Percentiles rank a stretch among this genome's conserved stretches.
These are phyloP conservation scores for Cryphonectria parasitica DNA, from an alignment of 2,329 filamentous ascomycete genomes.

Conservation along the genomic window DNA sequence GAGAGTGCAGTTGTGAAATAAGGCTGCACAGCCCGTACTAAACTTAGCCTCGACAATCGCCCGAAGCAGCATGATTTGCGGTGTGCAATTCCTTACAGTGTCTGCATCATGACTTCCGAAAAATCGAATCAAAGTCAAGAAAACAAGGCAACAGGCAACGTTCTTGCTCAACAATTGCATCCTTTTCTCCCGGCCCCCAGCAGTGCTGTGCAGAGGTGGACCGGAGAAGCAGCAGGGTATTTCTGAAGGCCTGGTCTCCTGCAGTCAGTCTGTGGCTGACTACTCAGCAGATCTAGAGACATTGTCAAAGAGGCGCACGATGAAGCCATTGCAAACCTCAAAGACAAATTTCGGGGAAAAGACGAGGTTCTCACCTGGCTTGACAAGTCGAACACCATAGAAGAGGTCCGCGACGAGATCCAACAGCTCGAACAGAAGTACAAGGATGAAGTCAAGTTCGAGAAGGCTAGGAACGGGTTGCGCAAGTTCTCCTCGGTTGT, in stretches of 20 bases:
- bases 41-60: background rate
- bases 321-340: background rate
- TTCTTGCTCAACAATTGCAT: background rate
- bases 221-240: background rate
- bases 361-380: background rate
- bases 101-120: background rate
- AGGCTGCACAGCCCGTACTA: background rate
- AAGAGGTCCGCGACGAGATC: background rate
- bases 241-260: background rate
- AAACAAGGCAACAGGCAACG: background rate
- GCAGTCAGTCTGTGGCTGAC: background rate
- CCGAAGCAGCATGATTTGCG: background rate
- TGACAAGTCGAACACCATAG: background rate
- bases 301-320: conserved; percentile 6
- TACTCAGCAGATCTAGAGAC: background rate
- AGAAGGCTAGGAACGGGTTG: background rate
- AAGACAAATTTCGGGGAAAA: background rate
- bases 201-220: background rate
- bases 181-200: background rate
- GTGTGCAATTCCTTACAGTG: background rate
- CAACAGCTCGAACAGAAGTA: background rate
- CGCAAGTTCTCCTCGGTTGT: conserved; percentile 3
- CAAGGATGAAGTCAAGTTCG: background rate
- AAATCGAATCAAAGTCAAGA: background rate
- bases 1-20: background rate